Base-by-base conservation (phyloP, 202 grass and related monocot genomes). In the Setaria viridis region DNA sequence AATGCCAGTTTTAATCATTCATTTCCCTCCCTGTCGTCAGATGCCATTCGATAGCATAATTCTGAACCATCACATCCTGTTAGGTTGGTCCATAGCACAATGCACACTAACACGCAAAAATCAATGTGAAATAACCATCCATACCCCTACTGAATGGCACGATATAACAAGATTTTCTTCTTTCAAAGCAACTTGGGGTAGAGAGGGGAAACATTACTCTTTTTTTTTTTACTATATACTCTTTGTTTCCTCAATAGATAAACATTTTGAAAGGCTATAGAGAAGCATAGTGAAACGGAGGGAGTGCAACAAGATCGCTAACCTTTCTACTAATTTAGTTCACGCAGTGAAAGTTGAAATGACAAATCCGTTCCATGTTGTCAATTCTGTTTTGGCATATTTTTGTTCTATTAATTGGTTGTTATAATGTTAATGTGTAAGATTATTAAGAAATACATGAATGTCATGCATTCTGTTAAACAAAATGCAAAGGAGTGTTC, bases 401-500 rank as follows among this genome's bases (percentile, higher is more conserved):
- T 82, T 50, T 84, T 43, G 35, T 82, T 67, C 13, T 72, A 75
- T 84, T 29, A 66, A 20, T 68, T 75, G 60, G 16, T 58, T 73
- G 50, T 67, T 63, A 7, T 11, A 70, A 53, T 78, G 42, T 11
- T n/a, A 19, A 48, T 63, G 7, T 48, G 15, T 17, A 3, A 67
- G 2, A 50, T 80, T 84, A 80, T 88, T 32, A 60, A 74, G 53
- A 58, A 81, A 68, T 70, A 25, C 6, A 70, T 20, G 11, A 8
- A 14, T 45, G 11, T 14, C 9, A 60, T 70, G 33, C 42, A 62
- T 89, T 32, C 6, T 62, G 5, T 60, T 62, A 46, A 70, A 62
- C 21, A 69, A 50, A 49, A 81, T 70, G 2, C n/a, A 32, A 64
- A 62, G 17, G 14, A 19, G 69, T 1, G 29, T 73, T 80, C 19